Evolutionary conservation across 345 rosid genomes (phyloP).

Genomic region (Camelina laxa): DNA sequence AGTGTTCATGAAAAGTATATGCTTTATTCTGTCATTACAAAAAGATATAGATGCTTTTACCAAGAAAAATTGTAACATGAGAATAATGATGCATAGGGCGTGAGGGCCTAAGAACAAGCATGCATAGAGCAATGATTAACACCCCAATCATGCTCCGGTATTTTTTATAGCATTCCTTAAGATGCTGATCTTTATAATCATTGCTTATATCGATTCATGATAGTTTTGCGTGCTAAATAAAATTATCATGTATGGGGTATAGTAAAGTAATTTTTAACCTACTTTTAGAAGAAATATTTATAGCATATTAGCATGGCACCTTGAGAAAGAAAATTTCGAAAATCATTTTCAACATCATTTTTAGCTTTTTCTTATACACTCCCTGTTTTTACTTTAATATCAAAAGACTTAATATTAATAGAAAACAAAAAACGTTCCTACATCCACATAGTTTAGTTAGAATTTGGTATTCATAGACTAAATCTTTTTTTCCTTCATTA

Average conservation of each 20-base stretch:
- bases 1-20: neutral
- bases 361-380: neutral
- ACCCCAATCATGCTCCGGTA: constrained; percentile 37
- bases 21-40: neutral
- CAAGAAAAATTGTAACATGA: constrained; percentile 28
- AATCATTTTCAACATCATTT: constrained; percentile 8
- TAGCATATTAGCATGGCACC: constrained; percentile 19
- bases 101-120: constrained; percentile 41
- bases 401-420: neutral
- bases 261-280: neutral
- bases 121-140: constrained; percentile 44
- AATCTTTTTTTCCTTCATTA: neutral
- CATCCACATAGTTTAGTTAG: neutral
- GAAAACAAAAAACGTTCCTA: constrained; percentile 6
- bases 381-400: neutral
- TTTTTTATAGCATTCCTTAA: constrained; percentile 24
- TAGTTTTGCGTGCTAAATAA: neutral
- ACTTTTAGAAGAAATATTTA: neutral
- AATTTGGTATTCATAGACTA: neutral
- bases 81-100: constrained; percentile 39
- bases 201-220: constrained; percentile 16
- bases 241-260: neutral
- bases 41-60: constrained; percentile 16
- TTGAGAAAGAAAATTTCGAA: constrained; percentile 15
- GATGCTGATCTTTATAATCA: constrained; percentile 24